Evolutionary conservation across 441 rosid species (phyloP), one percentile per base, ranked within the genome.

Genomic region (Mallotus japonicus): DNA sequence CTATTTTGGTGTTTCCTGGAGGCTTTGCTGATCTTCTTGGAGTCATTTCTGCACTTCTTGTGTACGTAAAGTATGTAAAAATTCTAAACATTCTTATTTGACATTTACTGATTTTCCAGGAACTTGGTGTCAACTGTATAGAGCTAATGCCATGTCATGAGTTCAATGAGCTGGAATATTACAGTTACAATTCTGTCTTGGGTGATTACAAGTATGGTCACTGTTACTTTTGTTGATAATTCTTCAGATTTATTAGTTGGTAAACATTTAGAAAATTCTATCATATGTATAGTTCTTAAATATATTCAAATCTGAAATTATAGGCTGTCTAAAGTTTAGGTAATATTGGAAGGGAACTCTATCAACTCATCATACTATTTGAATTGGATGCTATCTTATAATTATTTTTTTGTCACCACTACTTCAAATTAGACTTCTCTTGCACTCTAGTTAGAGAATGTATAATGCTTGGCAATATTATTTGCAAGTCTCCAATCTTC

Each of bases 131-230:
- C 78, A 95, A 92, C 82, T 95, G 99, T 76, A 87, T 95, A 81
- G 99, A 95, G 79, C 74, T 92, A 76, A 92, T 95, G 99, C 99
- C 99, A 62, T 95, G 99, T 83, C 97, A 95, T 72, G 97, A 92
- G 81, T 95, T 95, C 81, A 95, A 95, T 77, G 99, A 95, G 84
- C 84, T 95, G 79, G 99, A 95, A 85, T 85, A 92, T 84, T 87
- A 79, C 88, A 87, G 87, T 83, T 89, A 92, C 87, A 95, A 92
- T 83, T 78, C 97, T 60, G 84, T 88, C 59, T 60, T 88, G 86
- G 97, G 87, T 73, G 92, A 89, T 70, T 85, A 87, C 76, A 95
- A 86, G 99, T 95, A 94, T 54, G 79, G 53, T 42, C 53, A 20
- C 70, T 70, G 76, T 67, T 67, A 76, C 65, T 77, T 74, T 61